Evolutionary conservation across 768 basidiomycete genomes (phyloP), one percentile per base, ranked within the genome.

Genomic region (Naganishia friedmannii): DNA sequence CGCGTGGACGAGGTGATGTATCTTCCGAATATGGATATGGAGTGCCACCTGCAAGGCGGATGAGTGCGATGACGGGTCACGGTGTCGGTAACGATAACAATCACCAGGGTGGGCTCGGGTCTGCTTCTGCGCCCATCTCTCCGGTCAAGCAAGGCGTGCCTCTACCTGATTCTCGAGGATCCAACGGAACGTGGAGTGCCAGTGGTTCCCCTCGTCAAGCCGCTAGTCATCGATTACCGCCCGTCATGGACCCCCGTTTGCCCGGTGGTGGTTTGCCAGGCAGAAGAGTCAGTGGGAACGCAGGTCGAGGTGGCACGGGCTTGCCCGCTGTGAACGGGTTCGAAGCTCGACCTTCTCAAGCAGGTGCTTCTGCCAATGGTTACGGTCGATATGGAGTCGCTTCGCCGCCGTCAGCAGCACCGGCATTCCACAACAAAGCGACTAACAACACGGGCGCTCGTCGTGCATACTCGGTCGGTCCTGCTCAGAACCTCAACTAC

Each of bases 81-180:
- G 65, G 48, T 19, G 48, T 31, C 23, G 65, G 66, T 53, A 65
- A 23, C 37, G 57, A 54, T 7, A 63, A 31, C 19, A 48, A 73
- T 28, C 63, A 70, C 46, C 74, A 67, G 12, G 53, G 53, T 6
- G 77, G 75, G n/a, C 75, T 75, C 3, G 79, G 79, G 17, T 77
- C 78, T 1, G 75, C 77, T 19, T 79, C 78, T 15, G 79, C 78
- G 13, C 79, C 79, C 2, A 68, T 80, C n/a, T 74, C 72, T 28
- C 79, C 79, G 15, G 77, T 78, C 53, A 70, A 76, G 32, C 56
- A 78, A 32, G 77, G 76, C 53, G 77, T 74, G 51, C 78, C 77
- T 65, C 65, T 79, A 12, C 77, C 70, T 7, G 72, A 70, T 15
- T 29, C 67, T 21, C 46, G 69, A 28, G 65, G 32, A 12, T 32